These are phyloP conservation scores for Metschnikowia kunwiensis DNA, from an alignment of 805 yeast genomes.

Conservation along the genomic window DNA sequence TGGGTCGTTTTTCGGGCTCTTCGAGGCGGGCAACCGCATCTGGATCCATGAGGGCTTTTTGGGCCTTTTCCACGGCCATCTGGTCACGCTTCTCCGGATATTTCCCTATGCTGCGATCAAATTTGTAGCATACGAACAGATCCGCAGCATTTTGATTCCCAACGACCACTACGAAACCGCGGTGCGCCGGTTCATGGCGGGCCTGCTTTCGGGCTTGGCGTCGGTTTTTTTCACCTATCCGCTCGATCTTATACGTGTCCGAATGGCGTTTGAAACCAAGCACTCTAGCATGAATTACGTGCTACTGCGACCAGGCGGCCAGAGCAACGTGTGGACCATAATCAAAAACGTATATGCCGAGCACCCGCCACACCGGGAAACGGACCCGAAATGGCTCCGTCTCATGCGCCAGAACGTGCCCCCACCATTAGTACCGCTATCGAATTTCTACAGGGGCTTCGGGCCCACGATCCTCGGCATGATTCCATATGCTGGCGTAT, in stretches of 20 bases:
- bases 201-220: slow-evolving; percentile 84
- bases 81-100: slow-evolving; percentile 84
- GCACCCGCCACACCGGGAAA: slow-evolving; percentile 32
- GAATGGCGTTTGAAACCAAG: slow-evolving; percentile 83
- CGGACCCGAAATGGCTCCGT: slow-evolving; percentile 39
- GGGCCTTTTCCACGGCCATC: slow-evolving; percentile 94
- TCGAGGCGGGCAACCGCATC: slow-evolving; percentile 68
- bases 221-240: slow-evolving; percentile 92
- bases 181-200: slow-evolving; percentile 75
- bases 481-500: slow-evolving; percentile 97
- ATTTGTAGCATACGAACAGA: slow-evolving; percentile 94
- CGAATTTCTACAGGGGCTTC: slow-evolving; percentile 91
- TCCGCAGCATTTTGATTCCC: slow-evolving; percentile 76
- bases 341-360: slow-evolving; percentile 32
- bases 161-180: slow-evolving; percentile 73
- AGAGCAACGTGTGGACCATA: slow-evolving; percentile 34
- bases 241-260: slow-evolving; percentile 81
- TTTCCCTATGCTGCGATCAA: slow-evolving; percentile 98
- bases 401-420: slow-evolving; percentile 34
- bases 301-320: slow-evolving; percentile 15
- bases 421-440: slow-evolving; percentile 31
- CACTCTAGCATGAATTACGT: slow-evolving; percentile 22
- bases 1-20: slow-evolving; percentile 75
- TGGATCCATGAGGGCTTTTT: slow-evolving; percentile 63
- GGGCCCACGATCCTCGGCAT: slow-evolving; percentile 91